Evolutionary conservation across 2,329 filamentous ascomycete species (phyloP).

Genomic region (Fusarium longipes): DNA sequence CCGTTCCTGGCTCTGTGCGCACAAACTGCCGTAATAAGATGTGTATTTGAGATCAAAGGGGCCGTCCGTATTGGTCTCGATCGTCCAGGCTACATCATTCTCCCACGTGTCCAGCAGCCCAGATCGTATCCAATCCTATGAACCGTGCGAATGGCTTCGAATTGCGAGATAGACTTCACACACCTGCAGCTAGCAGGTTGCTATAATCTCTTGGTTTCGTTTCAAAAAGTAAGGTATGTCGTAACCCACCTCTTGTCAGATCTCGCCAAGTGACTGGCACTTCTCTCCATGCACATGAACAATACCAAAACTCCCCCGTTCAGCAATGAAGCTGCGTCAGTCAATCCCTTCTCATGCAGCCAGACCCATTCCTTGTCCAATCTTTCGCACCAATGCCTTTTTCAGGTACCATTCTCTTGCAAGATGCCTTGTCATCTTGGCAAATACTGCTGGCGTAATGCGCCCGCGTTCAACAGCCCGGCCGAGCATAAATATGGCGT

Average conservation of each 20-base stretch:
- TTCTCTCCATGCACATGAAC: conserved; percentile 13
- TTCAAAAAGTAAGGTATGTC: conserved; percentile 15
- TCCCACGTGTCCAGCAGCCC: not conserved
- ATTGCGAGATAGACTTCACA: conserved; percentile 17
- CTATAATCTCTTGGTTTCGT: conserved; percentile 3
- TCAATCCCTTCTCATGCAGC: conserved; percentile 40
- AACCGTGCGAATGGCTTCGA: conserved; percentile 10
- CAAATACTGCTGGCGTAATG: conserved; percentile 77
- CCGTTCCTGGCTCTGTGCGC: conserved; percentile 31
- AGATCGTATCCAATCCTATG: conserved; percentile 5
- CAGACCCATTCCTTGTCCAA: conserved; percentile 80
- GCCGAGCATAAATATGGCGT: conserved; percentile 86
- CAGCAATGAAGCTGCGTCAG: conserved; percentile 8
- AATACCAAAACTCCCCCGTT: conserved; percentile 32
- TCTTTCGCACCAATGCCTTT: conserved; percentile 83
- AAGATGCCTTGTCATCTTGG: conserved; percentile 78
- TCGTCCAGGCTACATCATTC: conserved; percentile 1
- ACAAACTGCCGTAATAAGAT: conserved; percentile 14
- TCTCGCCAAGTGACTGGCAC: conserved; percentile 5
- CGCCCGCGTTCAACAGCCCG: conserved; percentile 79
- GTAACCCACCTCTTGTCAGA: conserved; percentile 16
- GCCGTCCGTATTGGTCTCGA: conserved; percentile 18
- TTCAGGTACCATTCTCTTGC: conserved; percentile 86
- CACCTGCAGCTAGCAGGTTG: conserved; percentile 20
- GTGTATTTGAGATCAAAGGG: conserved; percentile 11